Percentiles rank a stretch among this genome's conserved stretches.
phyloP scores from a whole-genome alignment of 345 rosid species.

The Populus simonii region DNA sequence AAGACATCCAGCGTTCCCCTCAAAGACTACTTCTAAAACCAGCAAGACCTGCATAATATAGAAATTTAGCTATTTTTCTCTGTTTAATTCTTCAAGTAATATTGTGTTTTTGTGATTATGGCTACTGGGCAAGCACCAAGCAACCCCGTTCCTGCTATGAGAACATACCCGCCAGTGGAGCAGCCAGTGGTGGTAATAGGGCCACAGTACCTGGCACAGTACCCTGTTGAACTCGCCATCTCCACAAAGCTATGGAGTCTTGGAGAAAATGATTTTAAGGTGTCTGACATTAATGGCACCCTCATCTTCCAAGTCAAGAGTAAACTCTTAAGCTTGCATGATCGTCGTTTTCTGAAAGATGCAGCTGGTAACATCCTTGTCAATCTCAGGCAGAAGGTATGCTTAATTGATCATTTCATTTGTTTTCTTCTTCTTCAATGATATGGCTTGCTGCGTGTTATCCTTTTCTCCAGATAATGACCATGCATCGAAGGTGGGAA shows the following conservation, averaged over 20 bases:
- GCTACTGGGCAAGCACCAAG: background rate
- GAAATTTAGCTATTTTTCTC: background rate
- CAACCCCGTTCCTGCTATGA: constrained; percentile 23
- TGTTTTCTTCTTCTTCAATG: background rate
- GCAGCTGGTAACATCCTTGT: constrained; percentile 28
- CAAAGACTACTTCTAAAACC: background rate
- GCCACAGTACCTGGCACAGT: constrained; percentile 25
- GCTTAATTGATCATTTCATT: no score
- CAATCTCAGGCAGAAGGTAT: constrained; percentile 45
- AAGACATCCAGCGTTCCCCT: background rate
- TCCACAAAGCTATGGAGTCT: constrained; percentile 14
- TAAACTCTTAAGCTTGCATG: constrained; percentile 23
- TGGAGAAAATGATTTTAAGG: constrained; percentile 20
- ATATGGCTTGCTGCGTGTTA: background rate
- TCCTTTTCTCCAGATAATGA: constrained; percentile 17
- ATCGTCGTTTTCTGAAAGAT: constrained; percentile 32
- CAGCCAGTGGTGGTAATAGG: constrained; percentile 31
- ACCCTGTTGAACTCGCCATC: constrained; percentile 25
- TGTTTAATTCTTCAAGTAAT: background rate
- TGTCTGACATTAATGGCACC: constrained; percentile 28
- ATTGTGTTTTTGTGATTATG: background rate
- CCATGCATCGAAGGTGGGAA: constrained; percentile 40
- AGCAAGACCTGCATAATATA: background rate
- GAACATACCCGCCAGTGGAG: background rate
- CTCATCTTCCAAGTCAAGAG: constrained; percentile 32